Percentiles rank a stretch among this genome's conserved stretches.
Conservation (phyloP, 257 asterid species). For the Osmanthus fragrans region DNA sequence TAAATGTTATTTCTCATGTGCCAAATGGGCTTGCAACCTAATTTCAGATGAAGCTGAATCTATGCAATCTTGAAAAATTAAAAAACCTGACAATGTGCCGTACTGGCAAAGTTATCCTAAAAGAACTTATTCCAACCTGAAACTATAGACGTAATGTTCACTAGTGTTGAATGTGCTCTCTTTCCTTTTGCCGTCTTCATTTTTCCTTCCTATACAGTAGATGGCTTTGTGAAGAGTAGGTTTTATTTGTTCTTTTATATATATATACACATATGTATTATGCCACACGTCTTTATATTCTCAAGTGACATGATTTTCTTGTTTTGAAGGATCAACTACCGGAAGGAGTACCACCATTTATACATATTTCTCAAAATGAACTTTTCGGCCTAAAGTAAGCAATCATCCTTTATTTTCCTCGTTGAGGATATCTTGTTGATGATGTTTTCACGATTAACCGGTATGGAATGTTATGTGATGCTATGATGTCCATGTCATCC, state of each 20-base stretch:
- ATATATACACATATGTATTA: neutral
- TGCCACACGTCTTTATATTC: constrained; percentile 6
- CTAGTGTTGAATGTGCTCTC: neutral
- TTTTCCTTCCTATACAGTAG: neutral
- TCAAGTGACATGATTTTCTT: constrained; percentile 28
- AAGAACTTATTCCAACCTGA: neutral
- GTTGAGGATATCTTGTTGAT: neutral
- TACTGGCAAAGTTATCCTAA: neutral
- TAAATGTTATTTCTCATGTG: neutral
- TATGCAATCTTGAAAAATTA: neutral
- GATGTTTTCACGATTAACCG: neutral
- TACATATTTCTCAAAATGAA: constrained; percentile 56
- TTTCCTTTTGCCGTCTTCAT: neutral
- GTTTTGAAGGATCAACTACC: constrained; percentile 52
- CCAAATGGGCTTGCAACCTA: neutral
- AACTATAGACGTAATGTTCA: neutral
- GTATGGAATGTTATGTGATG: constrained; percentile 5
- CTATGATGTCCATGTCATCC: constrained; percentile 2
- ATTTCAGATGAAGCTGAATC: too few species aligned
- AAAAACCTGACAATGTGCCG: too few species aligned
- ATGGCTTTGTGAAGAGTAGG: constrained; percentile 8
- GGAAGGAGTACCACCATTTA: constrained; percentile 59
- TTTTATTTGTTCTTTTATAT: constrained; percentile 4
- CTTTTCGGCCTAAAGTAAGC: constrained; percentile 63
- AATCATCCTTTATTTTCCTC: constrained; percentile 17